phyloP scores from a whole-genome alignment of 345 rosid genomes.

The Dimocarpus longan region DNA sequence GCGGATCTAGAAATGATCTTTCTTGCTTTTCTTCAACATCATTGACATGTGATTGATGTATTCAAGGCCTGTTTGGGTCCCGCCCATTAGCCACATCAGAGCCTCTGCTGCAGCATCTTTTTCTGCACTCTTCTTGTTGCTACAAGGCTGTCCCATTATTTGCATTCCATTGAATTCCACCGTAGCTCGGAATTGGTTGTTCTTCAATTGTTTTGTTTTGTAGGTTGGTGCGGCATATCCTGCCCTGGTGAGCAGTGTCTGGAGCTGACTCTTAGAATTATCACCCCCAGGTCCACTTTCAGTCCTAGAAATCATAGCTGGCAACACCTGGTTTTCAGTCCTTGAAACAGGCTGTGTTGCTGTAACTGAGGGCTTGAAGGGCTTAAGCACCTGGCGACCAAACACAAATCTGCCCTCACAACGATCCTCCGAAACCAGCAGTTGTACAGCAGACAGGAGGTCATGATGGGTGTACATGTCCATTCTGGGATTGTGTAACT shows the following conservation, averaged over 20 bases:
- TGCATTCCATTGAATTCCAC: conserved; percentile 80
- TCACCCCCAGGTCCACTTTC: conserved; percentile 92
- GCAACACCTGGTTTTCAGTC: not conserved
- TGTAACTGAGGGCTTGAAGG: conserved; percentile 33
- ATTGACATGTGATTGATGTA: conserved; percentile 64
- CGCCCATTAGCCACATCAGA: conserved; percentile 74
- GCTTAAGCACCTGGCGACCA: conserved; percentile 54
- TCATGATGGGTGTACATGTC: conserved; percentile 50
- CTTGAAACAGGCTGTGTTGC: conserved; percentile 27
- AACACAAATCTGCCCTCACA: conserved; percentile 78
- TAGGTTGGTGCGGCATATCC: conserved; percentile 71
- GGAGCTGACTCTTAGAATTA: conserved; percentile 88
- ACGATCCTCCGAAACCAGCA: conserved; percentile 59
- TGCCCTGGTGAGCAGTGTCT: conserved; percentile 80
- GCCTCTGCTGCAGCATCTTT: conserved; percentile 97
- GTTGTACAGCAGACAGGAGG: conserved; percentile 61
- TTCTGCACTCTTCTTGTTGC: conserved; percentile 90
- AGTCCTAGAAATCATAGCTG: conserved; percentile 44
- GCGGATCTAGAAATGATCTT: conserved; percentile 42
- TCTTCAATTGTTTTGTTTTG: conserved; percentile 74
- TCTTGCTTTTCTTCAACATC: conserved; percentile 79
- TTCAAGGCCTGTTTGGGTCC: conserved; percentile 47
- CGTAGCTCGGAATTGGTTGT: conserved; percentile 64
- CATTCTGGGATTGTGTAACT: conserved; percentile 76
- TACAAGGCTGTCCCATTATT: conserved; percentile 80